These are phyloP conservation scores for Stemphylium vesicarium DNA, from an alignment of 2,329 filamentous ascomycete genomes.

Conservation along the genomic window DNA sequence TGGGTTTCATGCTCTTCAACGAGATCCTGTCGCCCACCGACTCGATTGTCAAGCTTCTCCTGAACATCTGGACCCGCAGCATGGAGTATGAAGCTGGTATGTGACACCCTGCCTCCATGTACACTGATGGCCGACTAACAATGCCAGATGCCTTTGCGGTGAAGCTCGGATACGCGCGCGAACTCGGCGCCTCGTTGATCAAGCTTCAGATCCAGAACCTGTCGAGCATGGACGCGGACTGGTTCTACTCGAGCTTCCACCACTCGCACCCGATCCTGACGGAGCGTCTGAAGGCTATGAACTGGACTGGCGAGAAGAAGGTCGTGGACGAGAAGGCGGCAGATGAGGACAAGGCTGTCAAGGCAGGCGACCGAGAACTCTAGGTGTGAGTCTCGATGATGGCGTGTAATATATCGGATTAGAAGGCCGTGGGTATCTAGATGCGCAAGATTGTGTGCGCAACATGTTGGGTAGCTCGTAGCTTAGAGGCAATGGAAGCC, in stretches of 20 bases:
- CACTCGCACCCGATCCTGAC: slow-evolving; percentile 97
- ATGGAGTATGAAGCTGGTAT: slow-evolving; percentile 93
- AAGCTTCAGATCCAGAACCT: slow-evolving; percentile 99
- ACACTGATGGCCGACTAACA: slow-evolving; percentile 21
- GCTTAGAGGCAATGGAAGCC: slow-evolving; percentile 1
- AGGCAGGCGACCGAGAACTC: slow-evolving; percentile 78
- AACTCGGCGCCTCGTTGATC: slow-evolving; percentile 87
- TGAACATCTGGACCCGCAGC: slow-evolving; percentile 93
- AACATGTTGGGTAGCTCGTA: slow-evolving; percentile 7
- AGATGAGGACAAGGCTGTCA: slow-evolving; percentile 66
- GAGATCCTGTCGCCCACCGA: slow-evolving; percentile 96
- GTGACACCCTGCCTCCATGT: slow-evolving; percentile 1
- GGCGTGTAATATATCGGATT: slow-evolving; percentile 1
- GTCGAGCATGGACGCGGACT: slow-evolving; percentile 98
- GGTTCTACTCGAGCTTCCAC: slow-evolving; percentile 98
- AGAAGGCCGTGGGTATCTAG: slow-evolving; percentile 2
- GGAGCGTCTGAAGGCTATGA: slow-evolving; percentile 87
- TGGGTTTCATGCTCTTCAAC: slow-evolving; percentile 97
- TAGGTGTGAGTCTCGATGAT: slow-evolving; percentile 50
- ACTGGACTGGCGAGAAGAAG: slow-evolving; percentile 76
- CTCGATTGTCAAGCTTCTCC: slow-evolving; percentile 88
- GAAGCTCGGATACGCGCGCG: slow-evolving; percentile 79
- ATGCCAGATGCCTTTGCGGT: slow-evolving; percentile 78
- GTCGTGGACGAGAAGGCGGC: slow-evolving; percentile 57
- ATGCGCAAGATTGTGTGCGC: background rate